Conservation (phyloP, 2,329 filamentous ascomycete genomes). For the Colletotrichum australisinense region DNA sequence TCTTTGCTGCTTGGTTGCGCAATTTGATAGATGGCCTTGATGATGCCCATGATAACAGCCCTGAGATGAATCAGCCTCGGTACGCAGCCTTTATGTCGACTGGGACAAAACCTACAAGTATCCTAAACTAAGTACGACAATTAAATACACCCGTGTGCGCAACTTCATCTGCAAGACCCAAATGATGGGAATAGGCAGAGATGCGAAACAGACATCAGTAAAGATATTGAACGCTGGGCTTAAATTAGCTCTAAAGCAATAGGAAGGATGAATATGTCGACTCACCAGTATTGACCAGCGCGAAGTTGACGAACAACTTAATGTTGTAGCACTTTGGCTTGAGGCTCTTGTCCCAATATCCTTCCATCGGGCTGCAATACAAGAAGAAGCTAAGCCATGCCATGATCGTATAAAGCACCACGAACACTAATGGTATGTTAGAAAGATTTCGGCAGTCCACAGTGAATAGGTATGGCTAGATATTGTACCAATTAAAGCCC, state of each 20-base stretch:
- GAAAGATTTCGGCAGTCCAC: neutral
- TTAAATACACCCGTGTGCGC: conserved; percentile 51
- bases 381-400: conserved; percentile 39
- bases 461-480: too few species aligned
- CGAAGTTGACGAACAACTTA: conserved; percentile 44
- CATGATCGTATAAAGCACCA: conserved; percentile 39
- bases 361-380: conserved; percentile 39
- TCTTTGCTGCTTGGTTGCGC: conserved; percentile 44
- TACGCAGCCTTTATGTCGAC: neutral
- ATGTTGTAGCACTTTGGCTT: conserved; percentile 36
- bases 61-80: conserved; percentile 35
- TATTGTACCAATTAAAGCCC: conserved; percentile 37
- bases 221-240: conserved; percentile 51
- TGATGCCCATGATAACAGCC: conserved; percentile 51
- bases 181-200: conserved; percentile 54
- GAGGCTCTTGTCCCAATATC: conserved; percentile 38
- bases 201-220: conserved; percentile 56
- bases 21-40: conserved; percentile 52
- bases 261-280: neutral
- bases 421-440: conserved; percentile 30
- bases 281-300: conserved; percentile 51
- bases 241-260: conserved; percentile 4
- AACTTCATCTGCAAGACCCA: conserved; percentile 53
- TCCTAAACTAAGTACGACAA: conserved; percentile 54
- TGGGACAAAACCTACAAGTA: conserved; percentile 45